phyloP scores from a whole-genome alignment of 2,329 filamentous ascomycete genomes.

The Sporothrix brasiliensis region DNA sequence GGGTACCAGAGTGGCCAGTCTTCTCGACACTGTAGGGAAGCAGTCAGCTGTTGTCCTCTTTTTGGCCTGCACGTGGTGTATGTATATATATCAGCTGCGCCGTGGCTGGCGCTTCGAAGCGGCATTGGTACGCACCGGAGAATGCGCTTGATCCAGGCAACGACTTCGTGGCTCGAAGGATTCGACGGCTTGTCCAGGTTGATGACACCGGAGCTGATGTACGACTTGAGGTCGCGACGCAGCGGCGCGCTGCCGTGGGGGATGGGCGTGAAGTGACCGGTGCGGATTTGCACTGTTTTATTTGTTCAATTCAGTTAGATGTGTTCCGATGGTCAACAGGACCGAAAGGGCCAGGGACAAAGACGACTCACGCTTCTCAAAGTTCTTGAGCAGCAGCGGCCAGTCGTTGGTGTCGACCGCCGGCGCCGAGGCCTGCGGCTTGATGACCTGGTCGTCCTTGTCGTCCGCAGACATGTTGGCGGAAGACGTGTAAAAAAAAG shows the following conservation, averaged over 20 bases:
- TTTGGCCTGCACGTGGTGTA: background rate
- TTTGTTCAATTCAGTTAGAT: background rate
- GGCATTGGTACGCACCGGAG: slow-evolving; percentile 63
- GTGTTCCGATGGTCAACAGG: background rate
- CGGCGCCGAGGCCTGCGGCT: slow-evolving; percentile 81
- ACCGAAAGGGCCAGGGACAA: background rate
- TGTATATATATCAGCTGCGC: background rate
- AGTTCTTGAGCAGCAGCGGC: slow-evolving; percentile 95
- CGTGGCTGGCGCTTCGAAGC: background rate
- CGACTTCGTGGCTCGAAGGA: slow-evolving; percentile 96
- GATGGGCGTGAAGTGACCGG: slow-evolving; percentile 95
- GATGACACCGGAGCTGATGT: slow-evolving; percentile 96
- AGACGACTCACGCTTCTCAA: slow-evolving; percentile 75
- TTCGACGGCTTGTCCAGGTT: slow-evolving; percentile 98
- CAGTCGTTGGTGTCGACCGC: slow-evolving; percentile 82
- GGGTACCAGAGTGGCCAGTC: slow-evolving; percentile 96
- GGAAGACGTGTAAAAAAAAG: background rate
- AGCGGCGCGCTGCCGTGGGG: slow-evolving; percentile 88
- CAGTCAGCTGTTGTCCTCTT: slow-evolving; percentile 8
- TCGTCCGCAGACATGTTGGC: slow-evolving; percentile 44
- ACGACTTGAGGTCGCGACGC: slow-evolving; percentile 94
- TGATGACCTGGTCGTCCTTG: slow-evolving; percentile 73
- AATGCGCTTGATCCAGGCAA: slow-evolving; percentile 99
- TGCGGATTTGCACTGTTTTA: slow-evolving; percentile 81
- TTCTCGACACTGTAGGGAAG: slow-evolving; percentile 73